Evolutionary conservation across 352 stramenopile species (phyloP).

Genomic region (Achlya hypogyna): DNA sequence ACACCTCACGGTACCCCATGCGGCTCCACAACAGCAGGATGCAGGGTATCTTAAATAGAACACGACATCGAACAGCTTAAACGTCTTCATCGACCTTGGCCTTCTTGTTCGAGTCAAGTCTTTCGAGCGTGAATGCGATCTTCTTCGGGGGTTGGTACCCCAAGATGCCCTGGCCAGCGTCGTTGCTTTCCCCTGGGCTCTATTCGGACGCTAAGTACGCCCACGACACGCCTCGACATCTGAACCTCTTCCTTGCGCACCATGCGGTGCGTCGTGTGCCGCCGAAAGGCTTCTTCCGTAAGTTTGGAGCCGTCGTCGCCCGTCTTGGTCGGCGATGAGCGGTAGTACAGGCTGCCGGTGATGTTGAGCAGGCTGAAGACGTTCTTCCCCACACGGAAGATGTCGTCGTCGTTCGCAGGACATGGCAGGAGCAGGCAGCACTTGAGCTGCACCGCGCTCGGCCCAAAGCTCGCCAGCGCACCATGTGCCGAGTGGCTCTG

Average conservation of each 20-base stretch:
- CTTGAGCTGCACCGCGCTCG: slow-evolving; percentile 35
- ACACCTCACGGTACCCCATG: too few species aligned
- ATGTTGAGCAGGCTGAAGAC: slow-evolving; percentile 59
- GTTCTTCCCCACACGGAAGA: slow-evolving; percentile 65
- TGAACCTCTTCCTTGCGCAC: slow-evolving; percentile 45
- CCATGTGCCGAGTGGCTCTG: slow-evolving; percentile 32
- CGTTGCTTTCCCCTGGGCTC: slow-evolving; percentile 23
- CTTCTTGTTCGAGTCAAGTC: slow-evolving; percentile 22
- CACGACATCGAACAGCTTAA: background rate
- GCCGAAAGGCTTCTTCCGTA: slow-evolving; percentile 60
- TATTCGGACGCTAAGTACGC: background rate
- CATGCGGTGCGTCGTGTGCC: slow-evolving; percentile 53
- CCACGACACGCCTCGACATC: background rate
- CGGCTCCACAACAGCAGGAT: background rate
- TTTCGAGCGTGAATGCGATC: slow-evolving; percentile 45
- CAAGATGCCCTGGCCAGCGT: slow-evolving; percentile 38
- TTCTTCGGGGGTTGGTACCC: slow-evolving; percentile 53
- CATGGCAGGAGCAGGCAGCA: slow-evolving; percentile 66
- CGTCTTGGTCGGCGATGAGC: slow-evolving; percentile 23
- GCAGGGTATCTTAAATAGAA: background rate
- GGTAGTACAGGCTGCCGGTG: slow-evolving; percentile 54
- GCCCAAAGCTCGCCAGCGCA: slow-evolving; percentile 25
- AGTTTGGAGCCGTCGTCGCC: slow-evolving; percentile 42
- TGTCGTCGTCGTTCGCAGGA: slow-evolving; percentile 40
- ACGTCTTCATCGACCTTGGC: background rate